Evolutionary conservation across 306 rosid genomes (phyloP), one percentile per base, ranked within the genome.

Genomic region (Astragalus membranaceus): DNA sequence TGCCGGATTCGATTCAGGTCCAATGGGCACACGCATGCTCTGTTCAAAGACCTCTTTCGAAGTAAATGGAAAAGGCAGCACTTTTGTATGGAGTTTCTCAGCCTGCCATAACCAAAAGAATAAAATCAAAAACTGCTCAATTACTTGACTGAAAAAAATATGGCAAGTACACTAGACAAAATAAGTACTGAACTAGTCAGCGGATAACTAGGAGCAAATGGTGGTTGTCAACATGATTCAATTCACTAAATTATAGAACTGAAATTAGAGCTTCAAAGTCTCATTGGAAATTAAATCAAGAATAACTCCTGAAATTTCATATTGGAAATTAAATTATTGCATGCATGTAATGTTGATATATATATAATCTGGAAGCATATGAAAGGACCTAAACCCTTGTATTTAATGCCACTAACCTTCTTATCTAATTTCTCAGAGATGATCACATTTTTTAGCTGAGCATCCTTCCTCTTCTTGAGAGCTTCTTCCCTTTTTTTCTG

Each of bases 1-100:
- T 70, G 92, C 85, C 0, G 99, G 99, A 84, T 91, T 94, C 75
- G 75, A 88, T 69, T 94, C 99, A n/a, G 99, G 97, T 75, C 96
- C 99, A 10, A 94, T 76, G 44, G 99, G 99, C 84, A 85, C 70
- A 56, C 96, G 95, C 62, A 87, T 83, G 79, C 89, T 90, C 83
- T 87, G 95, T 50, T 94, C 91, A 75, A 78, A 94, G 49, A 85
- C 87, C 64, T 87, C 96, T 65, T 80, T 85, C 65, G 92, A 88
- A 23, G 97, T 83, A 73, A 76, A 94, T 8, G 99, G 99, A 79
- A 29, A 91, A 47, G 99, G 97, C 67, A 94, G 60, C 5, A 81
- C 44, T 72, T 81, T 86, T 33, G 95, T 80, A 67, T 82, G 89
- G 37, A 94, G 96, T 74, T 91, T 94, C 82, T 94, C 95, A 54